phyloP scores from a whole-genome alignment of 345 rosid genomes.

The Gossypium stocksii region DNA sequence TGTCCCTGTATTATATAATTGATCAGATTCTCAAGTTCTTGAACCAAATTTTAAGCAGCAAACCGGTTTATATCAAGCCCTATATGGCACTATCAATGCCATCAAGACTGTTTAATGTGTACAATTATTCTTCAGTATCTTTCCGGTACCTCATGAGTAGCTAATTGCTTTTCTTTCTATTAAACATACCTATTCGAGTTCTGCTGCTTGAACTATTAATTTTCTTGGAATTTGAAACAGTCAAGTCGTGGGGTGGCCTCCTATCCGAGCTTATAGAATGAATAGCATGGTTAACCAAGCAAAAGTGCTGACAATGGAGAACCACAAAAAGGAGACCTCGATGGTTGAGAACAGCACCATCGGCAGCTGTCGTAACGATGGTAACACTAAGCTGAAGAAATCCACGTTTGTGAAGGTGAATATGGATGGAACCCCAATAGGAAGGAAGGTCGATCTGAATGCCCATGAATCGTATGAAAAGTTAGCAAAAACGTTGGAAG shows the following conservation, averaged over 20 bases:
- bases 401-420: slow-evolving; percentile 81
- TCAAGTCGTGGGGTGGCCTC: slow-evolving; percentile 97
- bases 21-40: not conserved
- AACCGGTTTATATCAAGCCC: not conserved
- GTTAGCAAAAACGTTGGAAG: slow-evolving; percentile 61
- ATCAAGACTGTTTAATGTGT: not conserved
- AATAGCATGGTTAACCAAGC: slow-evolving; percentile 71
- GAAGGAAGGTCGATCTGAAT: slow-evolving; percentile 82
- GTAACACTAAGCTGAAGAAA: slow-evolving; percentile 33
- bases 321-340: slow-evolving; percentile 29
- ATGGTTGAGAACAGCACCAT: slow-evolving; percentile 25
- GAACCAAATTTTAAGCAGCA: not conserved
- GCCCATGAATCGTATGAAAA: slow-evolving; percentile 65
- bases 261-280: slow-evolving; percentile 71
- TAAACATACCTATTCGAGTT: not conserved
- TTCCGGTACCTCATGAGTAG: not conserved
- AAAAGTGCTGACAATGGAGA: slow-evolving; percentile 35
- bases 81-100: not conserved
- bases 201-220: not conserved
- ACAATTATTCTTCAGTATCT: not conserved
- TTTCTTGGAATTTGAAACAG: slow-evolving; percentile 33
- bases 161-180: not conserved
- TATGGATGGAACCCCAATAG: slow-evolving; percentile 91
- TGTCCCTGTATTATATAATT: not conserved
- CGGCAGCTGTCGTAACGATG: slow-evolving; percentile 24